Base-by-base conservation (phyloP, 176 grass and related monocot genomes). In the Ensete ventricosum region DNA sequence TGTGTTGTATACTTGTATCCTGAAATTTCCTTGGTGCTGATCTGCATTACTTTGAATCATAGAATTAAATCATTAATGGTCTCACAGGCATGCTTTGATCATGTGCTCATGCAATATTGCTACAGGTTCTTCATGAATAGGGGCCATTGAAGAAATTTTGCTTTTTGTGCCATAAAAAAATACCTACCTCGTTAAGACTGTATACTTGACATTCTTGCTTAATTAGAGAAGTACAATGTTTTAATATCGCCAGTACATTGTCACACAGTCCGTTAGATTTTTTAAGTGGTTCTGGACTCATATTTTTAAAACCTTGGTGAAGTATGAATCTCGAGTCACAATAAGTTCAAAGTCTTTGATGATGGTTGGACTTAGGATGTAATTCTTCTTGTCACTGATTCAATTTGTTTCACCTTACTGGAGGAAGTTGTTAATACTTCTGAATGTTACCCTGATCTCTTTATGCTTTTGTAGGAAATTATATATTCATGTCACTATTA, bases 391-490 rank as follows among this genome's bases (percentile, higher is more conserved):
- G 25, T 8, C 14, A 48, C 51, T 70, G 67, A 50, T 70, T 43
- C 14, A 9, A 27, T 70, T 50, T 51, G 9, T 25, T 27, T 25
- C 26, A 14, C 24, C 2, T 34, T 67, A 17, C 14, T 8, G 26
- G 25, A 17, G 14, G 8, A 25, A 25, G 17, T 70, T 43, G 19
- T 67, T n/a, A 70, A 51, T 11, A 76, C 11, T 24, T 81, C 75
- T 53, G 78, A 8, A 68, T 58, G 58, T n/a, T 22, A 19, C 49
- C 49, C 14, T 57, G 9, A 71, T 84, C 48, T 71, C 14, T 65
- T 11, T 68, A 69, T 84, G 11, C 4, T 77, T 69, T 69, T 59
- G 24, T 54, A 26, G 21, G 14, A 13, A 48, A 20, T 43, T 54
- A 69, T 13, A 48, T 48, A 21, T 12, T 69, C 53, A 78, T 89